Evolutionary conservation across 208 protist genomes (phyloP).

Genomic region (Porcisia hertigi): DNA sequence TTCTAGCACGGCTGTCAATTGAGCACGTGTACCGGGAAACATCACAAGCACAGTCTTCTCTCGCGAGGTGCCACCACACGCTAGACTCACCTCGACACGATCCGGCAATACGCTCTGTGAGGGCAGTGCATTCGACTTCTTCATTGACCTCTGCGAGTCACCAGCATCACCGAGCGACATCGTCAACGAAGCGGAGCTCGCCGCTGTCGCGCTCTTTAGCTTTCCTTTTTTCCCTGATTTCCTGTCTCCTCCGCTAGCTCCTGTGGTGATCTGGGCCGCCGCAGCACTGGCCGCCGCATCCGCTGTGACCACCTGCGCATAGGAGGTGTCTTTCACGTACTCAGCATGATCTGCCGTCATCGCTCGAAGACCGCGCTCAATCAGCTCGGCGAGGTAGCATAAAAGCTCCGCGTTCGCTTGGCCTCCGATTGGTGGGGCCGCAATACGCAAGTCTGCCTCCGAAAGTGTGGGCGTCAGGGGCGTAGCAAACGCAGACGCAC

Average conservation of each 20-base stretch:
- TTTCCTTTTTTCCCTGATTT: conserved; percentile 32
- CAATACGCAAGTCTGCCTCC: conserved; percentile 61
- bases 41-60: conserved; percentile 55
- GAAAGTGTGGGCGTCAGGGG: conserved; percentile 26
- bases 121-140: background rate
- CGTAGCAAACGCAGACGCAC: conserved; percentile 38
- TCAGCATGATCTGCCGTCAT: conserved; percentile 11
- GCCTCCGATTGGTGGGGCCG: conserved; percentile 75
- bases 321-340: conserved; percentile 33
- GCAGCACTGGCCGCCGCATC: conserved; percentile 1
- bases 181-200: background rate
- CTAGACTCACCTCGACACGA: conserved; percentile 52
- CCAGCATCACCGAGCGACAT: background rate
- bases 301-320: conserved; percentile 15
- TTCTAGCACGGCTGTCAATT: conserved; percentile 53
- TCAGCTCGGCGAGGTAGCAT: conserved; percentile 53
- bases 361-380: conserved; percentile 42
- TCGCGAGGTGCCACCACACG: conserved; percentile 57
- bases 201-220: conserved; percentile 2
- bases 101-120: conserved; percentile 1
- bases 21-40: conserved; percentile 63
- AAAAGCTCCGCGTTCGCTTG: conserved; percentile 81
- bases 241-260: background rate
- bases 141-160: background rate
- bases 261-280: background rate